phyloP scores from a whole-genome alignment of 805 yeast genomes.

The Osmozyma mogii region DNA sequence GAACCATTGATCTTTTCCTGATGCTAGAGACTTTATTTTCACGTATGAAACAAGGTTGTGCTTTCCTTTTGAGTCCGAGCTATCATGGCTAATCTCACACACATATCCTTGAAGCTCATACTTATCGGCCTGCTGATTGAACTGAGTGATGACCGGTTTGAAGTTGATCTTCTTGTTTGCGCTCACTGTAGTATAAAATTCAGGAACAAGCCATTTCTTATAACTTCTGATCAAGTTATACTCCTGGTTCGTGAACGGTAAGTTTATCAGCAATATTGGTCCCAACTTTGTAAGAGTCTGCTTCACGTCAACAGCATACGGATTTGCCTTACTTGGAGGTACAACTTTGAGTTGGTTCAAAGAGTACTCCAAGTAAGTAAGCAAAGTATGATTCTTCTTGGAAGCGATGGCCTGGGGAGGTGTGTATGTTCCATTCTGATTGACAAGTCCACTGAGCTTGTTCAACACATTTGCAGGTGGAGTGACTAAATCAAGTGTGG shows the following conservation, averaged over 20 bases:
- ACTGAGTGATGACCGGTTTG: conserved; percentile 23
- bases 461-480: conserved; percentile 24
- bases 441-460: conserved; percentile 13
- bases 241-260: conserved; percentile 48
- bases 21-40: conserved; percentile 25
- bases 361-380: conserved; percentile 55
- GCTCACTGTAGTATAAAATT: conserved; percentile 40
- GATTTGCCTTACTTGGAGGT: conserved; percentile 22
- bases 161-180: conserved; percentile 28
- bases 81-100: conserved; percentile 51
- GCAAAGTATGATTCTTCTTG: conserved; percentile 27
- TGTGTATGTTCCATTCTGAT: conserved; percentile 7
- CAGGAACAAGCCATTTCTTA: conserved; percentile 54
- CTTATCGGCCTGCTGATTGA: conserved; percentile 28
- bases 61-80: conserved; percentile 27
- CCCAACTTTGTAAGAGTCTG: conserved; percentile 51
- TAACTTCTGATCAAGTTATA: conserved; percentile 41
- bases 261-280: conserved; percentile 54
- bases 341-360: conserved; percentile 45
- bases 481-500: conserved; percentile 37
- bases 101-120: conserved; percentile 66
- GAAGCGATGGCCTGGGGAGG: conserved; percentile 7
- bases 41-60: conserved; percentile 58
- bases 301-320: conserved; percentile 41
- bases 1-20: conserved; percentile 50